These are phyloP conservation scores for Poa annua DNA, from an alignment of 176 grass and related monocot species.

Conservation along the genomic window DNA sequence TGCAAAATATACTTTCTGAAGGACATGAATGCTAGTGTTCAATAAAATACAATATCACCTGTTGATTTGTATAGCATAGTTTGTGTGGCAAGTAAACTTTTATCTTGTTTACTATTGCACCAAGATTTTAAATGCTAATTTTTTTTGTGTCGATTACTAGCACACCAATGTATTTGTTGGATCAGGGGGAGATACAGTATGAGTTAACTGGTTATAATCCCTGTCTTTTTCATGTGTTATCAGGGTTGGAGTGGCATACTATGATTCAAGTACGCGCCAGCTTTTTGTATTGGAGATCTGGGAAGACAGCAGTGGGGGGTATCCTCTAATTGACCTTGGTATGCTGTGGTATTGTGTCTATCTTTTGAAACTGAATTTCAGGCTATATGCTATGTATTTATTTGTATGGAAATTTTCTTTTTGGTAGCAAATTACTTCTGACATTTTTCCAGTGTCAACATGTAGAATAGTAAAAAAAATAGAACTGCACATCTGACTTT, in stretches of 20 bases:
- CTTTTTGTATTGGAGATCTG: slow-evolving; percentile 94
- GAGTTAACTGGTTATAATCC: slow-evolving; percentile 18
- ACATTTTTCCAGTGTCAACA: slow-evolving; percentile 9
- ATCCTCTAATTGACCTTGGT: slow-evolving; percentile 96
- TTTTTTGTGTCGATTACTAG: slow-evolving; percentile 25
- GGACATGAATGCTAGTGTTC: slow-evolving; percentile 12
- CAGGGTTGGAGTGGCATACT: slow-evolving; percentile 91
- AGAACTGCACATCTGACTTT: slow-evolving; percentile 43
- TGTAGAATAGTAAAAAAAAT: background rate
- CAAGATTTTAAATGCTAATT: background rate
- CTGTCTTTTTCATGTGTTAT: slow-evolving; percentile 23
- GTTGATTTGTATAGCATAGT: slow-evolving; percentile 8
- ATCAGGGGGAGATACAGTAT: slow-evolving; percentile 21
- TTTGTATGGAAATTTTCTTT: slow-evolving; percentile 13
- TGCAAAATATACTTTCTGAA: background rate
- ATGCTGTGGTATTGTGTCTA: slow-evolving; percentile 1
- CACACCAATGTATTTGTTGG: background rate
- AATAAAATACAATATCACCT: background rate
- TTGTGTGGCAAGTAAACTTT: background rate
- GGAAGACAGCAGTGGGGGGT: slow-evolving; percentile 77
- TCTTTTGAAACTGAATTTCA: slow-evolving; percentile 4
- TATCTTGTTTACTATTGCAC: slow-evolving; percentile 14
- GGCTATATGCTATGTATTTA: background rate
- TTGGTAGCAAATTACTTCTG: slow-evolving; percentile 15
- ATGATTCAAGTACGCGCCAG: slow-evolving; percentile 77